Percentiles rank a stretch among this genome's conserved stretches.
Conservation (phyloP, 1,139 yeast genomes). For the Candida neerlandica region DNA sequence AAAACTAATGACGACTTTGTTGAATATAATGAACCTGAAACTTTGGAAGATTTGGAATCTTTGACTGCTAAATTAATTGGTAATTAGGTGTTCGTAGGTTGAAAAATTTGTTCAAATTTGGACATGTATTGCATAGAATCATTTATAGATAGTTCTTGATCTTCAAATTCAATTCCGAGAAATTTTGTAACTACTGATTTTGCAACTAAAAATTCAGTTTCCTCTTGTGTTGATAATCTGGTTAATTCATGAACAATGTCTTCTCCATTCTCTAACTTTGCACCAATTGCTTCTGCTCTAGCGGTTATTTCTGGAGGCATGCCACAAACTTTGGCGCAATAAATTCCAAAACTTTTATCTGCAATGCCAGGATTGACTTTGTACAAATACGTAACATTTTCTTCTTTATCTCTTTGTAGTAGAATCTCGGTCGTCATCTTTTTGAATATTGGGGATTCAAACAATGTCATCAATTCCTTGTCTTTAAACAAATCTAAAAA, state of each 20-base stretch:
- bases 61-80: slow-evolving; percentile 66
- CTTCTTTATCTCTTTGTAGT: slow-evolving; percentile 12
- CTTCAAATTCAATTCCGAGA: slow-evolving; percentile 14
- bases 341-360: slow-evolving; percentile 35
- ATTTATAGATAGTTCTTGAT: slow-evolving; percentile 5
- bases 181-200: slow-evolving; percentile 27
- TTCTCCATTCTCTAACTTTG: slow-evolving; percentile 18
- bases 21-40: slow-evolving; percentile 85
- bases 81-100: slow-evolving; percentile 5
- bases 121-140: slow-evolving; percentile 6
- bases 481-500: slow-evolving; percentile 40
- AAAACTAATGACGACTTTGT: slow-evolving; percentile 44
- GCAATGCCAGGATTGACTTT: slow-evolving; percentile 30
- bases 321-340: slow-evolving; percentile 41
- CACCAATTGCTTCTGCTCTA: slow-evolving; percentile 27
- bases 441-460: slow-evolving; percentile 5
- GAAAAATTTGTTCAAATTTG: slow-evolving; percentile 12
- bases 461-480: slow-evolving; percentile 4
- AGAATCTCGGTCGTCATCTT: slow-evolving; percentile 25
- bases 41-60: slow-evolving; percentile 91
- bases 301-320: slow-evolving; percentile 25
- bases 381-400: slow-evolving; percentile 33
- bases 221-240: slow-evolving; percentile 18
- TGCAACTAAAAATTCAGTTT: slow-evolving; percentile 17
- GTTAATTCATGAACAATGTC: slow-evolving; percentile 19